These are phyloP conservation scores for Biscutella laevigata DNA, from an alignment of 441 rosid genomes.

Conservation along the genomic window DNA sequence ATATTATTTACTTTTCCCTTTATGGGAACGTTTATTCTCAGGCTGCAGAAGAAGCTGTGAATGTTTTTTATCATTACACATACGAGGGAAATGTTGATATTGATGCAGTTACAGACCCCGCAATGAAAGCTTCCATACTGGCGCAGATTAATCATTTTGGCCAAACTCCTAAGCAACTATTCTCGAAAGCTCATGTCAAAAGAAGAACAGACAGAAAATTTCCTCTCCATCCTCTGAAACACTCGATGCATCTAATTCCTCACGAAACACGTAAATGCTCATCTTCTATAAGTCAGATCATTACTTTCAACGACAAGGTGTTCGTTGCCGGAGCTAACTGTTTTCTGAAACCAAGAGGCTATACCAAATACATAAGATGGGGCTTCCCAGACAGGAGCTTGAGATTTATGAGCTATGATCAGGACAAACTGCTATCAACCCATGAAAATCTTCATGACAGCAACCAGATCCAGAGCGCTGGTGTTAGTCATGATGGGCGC, in stretches of 20 bases:
- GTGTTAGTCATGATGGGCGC: conserved; percentile 92
- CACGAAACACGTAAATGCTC: conserved; percentile 77
- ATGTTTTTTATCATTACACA: conserved; percentile 97
- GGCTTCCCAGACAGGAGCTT: conserved; percentile 98
- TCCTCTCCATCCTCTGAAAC: conserved; percentile 82
- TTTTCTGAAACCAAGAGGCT: conserved; percentile 85
- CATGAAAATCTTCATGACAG: conserved; percentile 99
- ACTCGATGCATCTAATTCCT: conserved; percentile 70
- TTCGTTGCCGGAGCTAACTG: conserved; percentile 66
- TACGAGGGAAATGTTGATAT: conserved; percentile 95
- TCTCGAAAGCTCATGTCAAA: conserved; percentile 78
- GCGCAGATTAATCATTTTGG: conserved; percentile 97
- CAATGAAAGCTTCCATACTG: conserved; percentile 91
- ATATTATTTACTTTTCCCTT: conserved; percentile 12
- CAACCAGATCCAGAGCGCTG: conserved; percentile 81
- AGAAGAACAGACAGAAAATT: conserved; percentile 63
- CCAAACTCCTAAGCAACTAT: conserved; percentile 92
- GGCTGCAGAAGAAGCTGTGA: conserved; percentile 96
- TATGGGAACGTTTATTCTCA: conserved; percentile 28
- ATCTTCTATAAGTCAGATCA: conserved; percentile 71
- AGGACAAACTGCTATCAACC: conserved; percentile 82
- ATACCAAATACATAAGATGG: conserved; percentile 84
- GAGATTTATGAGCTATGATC: conserved; percentile 97
- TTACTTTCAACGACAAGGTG: conserved; percentile 70
- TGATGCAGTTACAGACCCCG: conserved; percentile 85